A percentile compares a stretch with the other conserved stretches of the same genome.
These are phyloP conservation scores for Akanthomyces muscarius DNA, from an alignment of 2,329 filamentous ascomycete species.

Conservation along the genomic window DNA sequence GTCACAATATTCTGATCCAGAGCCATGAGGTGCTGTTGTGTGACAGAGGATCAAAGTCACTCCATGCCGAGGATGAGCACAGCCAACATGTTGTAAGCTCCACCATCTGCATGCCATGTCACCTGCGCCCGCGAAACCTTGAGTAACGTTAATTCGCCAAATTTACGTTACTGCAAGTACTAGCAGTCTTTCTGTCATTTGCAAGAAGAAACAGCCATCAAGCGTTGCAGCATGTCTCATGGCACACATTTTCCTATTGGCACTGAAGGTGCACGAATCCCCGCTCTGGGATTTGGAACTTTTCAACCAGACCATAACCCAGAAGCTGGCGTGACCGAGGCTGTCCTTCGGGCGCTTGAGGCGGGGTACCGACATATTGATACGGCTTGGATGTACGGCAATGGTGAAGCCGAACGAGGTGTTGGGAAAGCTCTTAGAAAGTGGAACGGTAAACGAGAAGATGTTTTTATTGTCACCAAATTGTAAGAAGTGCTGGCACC, in stretches of 20 bases:
- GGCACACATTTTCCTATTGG: neutral
- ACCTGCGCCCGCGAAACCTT: too few species aligned
- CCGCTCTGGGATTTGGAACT: slow-evolving; percentile 4
- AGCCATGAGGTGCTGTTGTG: neutral
- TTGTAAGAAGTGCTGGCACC: neutral
- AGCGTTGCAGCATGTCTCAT: neutral
- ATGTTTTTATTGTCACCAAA: slow-evolving; percentile 11
- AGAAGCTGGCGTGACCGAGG: neutral
- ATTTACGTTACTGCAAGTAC: too few species aligned
- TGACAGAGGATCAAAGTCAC: neutral
- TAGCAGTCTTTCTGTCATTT: too few species aligned
- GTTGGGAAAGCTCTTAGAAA: slow-evolving; percentile 1
- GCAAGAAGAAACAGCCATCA: neutral
- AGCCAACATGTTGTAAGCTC: too few species aligned
- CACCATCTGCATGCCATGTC: too few species aligned
- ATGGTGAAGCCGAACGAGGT: slow-evolving; percentile 9
- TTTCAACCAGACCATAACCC: slow-evolving; percentile 6
- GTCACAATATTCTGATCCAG: neutral
- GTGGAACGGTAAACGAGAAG: slow-evolving; percentile 7
- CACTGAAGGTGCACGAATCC: neutral
- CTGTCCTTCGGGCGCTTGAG: slow-evolving; percentile 1
- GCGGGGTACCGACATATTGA: slow-evolving; percentile 13
- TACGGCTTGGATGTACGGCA: slow-evolving; percentile 14
- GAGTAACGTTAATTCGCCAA: too few species aligned
- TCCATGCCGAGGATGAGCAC: neutral